These are phyloP conservation scores for Saccharomyces eubayanus DNA, from an alignment of 805 yeast species.

Conservation along the genomic window DNA sequence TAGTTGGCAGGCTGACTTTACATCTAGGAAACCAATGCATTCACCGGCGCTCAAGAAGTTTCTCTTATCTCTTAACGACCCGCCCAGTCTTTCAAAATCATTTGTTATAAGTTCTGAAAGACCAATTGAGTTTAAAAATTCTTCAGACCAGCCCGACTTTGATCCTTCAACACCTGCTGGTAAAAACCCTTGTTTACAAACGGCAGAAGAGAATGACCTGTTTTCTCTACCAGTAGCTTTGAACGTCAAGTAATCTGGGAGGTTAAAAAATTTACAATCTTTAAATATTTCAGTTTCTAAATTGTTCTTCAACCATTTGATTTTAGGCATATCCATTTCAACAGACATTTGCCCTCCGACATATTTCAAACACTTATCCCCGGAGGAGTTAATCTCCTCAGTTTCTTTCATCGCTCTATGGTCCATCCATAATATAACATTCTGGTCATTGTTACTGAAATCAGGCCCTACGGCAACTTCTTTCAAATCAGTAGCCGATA, in stretches of 20 bases:
- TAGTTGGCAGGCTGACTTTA: constrained; percentile 64
- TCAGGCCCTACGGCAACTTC: constrained; percentile 93
- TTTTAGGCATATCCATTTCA: constrained; percentile 97
- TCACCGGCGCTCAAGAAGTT: constrained; percentile 82
- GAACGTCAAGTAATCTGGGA: constrained; percentile 86
- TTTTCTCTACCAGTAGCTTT: constrained; percentile 84
- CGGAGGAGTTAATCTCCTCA: constrained; percentile 66
- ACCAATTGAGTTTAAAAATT: constrained; percentile 60
- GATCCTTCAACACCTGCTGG: constrained; percentile 90
- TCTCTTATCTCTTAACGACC: constrained; percentile 48
- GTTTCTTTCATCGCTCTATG: constrained; percentile 88
- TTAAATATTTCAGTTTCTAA: constrained; percentile 54
- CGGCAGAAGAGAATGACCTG: constrained; percentile 81
- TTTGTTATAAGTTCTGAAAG: constrained; percentile 71
- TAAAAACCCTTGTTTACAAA: constrained; percentile 91
- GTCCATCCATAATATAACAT: constrained; percentile 96
- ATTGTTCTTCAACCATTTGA: constrained; percentile 88
- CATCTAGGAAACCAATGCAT: constrained; percentile 63
- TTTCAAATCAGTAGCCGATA: constrained; percentile 51
- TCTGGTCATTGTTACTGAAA: constrained; percentile 61
- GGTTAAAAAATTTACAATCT: constrained; percentile 74
- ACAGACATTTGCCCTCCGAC: constrained; percentile 98
- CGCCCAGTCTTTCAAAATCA: constrained; percentile 75
- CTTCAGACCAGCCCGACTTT: constrained; percentile 79
- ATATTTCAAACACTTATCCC: constrained; percentile 71